phyloP scores from a whole-genome alignment of 1,139 yeast genomes.

The Candida labiduridarum region DNA sequence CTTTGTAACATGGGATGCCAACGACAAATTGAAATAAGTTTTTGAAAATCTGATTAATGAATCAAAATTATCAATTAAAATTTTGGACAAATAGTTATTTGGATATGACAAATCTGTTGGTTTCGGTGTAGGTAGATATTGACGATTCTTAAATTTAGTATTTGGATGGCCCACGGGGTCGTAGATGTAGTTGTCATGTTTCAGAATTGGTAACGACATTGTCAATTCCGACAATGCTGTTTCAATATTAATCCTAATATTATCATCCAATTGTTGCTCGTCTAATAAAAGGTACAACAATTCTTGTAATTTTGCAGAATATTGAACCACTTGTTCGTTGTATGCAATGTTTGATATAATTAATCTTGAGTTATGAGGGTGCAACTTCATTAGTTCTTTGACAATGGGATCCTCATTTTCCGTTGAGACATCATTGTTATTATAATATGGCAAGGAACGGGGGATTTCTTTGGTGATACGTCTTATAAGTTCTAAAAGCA shows the following conservation, averaged over 20 bases:
- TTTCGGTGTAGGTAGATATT: slow-evolving; percentile 11
- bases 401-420: slow-evolving; percentile 26
- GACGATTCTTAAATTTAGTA: slow-evolving; percentile 7
- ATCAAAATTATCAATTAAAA: slow-evolving; percentile 43
- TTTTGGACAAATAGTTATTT: slow-evolving; percentile 37
- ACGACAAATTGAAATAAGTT: slow-evolving; percentile 39
- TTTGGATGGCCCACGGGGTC: slow-evolving; percentile 3
- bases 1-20: slow-evolving; percentile 42
- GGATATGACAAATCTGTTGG: slow-evolving; percentile 22
- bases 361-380: slow-evolving; percentile 26
- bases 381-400: slow-evolving; percentile 33
- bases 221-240: slow-evolving; percentile 28
- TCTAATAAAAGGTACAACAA: slow-evolving; percentile 31
- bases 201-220: slow-evolving; percentile 28
- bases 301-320: slow-evolving; percentile 32
- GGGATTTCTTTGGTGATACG: slow-evolving; percentile 18
- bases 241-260: slow-evolving; percentile 32
- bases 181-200: background rate
- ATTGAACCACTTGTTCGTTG: slow-evolving; percentile 20
- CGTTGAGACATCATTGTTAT: slow-evolving; percentile 12
- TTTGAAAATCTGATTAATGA: slow-evolving; percentile 32
- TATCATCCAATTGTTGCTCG: slow-evolving; percentile 32
- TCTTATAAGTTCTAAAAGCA: slow-evolving; percentile 15
- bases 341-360: slow-evolving; percentile 7
- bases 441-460: slow-evolving; percentile 18